These are phyloP conservation scores for bread wheat (Triticum aestivum) DNA, from an alignment of 176 grass and related monocot genomes.

Conservation along the genomic window IWGSC_CS_RefSeq_v2.1 NC_057802.1:162777526-162778025, in stretches of 20 bases:
- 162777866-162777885: conserved; percentile 73
- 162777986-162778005: conserved; percentile 73
- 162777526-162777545: no score
- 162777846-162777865: conserved; percentile 78
- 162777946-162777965: conserved; percentile 79
- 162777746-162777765: conserved; percentile 79
- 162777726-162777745: conserved; percentile 67
- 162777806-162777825: conserved; percentile 86
- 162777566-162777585: background rate
- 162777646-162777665: background rate
- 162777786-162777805: conserved; percentile 57
- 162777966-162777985: conserved; percentile 81
- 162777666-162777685: background rate
- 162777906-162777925: conserved; percentile 70
- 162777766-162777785: conserved; percentile 65
- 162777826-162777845: conserved; percentile 37
- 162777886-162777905: conserved; percentile 41
- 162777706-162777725: conserved; percentile 74
- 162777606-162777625: background rate
- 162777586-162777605: background rate
- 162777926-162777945: conserved; percentile 57
- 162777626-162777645: no score
- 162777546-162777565: background rate
- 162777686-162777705: conserved; percentile 46
- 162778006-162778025: conserved; percentile 47